phyloP scores from a whole-genome alignment of 225 moss, liverwort and hornwort species.

The Thuidium tamariscinum region DNA sequence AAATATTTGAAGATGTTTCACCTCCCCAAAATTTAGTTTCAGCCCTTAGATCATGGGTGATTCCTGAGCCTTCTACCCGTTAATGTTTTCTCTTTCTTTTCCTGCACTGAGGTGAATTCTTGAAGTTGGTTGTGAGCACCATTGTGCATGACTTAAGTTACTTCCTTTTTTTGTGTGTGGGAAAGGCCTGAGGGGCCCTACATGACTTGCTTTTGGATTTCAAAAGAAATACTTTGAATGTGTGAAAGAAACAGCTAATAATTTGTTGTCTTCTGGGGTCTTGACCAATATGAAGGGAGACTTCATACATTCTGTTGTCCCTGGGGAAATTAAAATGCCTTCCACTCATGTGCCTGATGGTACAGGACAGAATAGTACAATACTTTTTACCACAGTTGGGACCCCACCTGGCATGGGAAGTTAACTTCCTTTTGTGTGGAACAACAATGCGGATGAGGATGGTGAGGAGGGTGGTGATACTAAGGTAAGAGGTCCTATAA shows the following conservation, averaged over 20 bases:
- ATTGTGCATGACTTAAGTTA: background rate
- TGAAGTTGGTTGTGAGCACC: background rate
- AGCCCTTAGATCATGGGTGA: too few species aligned
- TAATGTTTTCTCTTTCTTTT: background rate
- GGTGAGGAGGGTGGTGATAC: background rate
- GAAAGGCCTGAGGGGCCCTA: background rate
- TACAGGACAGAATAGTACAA: background rate
- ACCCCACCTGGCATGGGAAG: background rate
- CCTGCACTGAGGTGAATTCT: too few species aligned
- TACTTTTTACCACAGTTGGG: background rate
- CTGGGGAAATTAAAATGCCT: background rate
- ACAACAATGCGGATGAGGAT: too few species aligned
- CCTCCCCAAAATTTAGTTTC: too few species aligned
- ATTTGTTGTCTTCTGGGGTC: background rate
- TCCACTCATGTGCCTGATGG: background rate
- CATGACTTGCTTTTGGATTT: background rate
- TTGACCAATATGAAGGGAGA: background rate
- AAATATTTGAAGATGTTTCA: too few species aligned
- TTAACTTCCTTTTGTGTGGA: background rate
- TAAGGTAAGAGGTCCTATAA: too few species aligned
- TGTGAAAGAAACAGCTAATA: background rate
- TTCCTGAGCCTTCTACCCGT: too few species aligned
- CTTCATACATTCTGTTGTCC: background rate
- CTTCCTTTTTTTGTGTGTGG: background rate
- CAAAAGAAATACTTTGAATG: background rate